A percentile compares a stretch with the other conserved stretches of the same genome.
phyloP scores from a whole-genome alignment of 1,139 yeast species.

The Torulaspora globosa region DNA sequence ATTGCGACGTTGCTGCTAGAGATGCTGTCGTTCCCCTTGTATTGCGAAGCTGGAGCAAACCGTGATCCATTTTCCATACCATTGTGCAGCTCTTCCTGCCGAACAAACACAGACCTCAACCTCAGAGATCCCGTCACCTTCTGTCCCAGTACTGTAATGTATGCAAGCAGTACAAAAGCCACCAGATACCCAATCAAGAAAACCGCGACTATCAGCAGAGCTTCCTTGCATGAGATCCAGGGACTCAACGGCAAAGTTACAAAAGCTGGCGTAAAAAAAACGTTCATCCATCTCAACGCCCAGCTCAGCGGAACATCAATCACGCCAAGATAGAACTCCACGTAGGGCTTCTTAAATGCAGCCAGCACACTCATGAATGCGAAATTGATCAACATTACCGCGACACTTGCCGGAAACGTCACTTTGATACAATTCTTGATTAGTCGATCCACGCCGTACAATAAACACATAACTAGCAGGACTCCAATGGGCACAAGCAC shows the following conservation, averaged over 20 bases:
- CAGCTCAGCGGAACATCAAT: slow-evolving; percentile 67
- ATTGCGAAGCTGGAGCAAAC: slow-evolving; percentile 11
- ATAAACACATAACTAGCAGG: slow-evolving; percentile 40
- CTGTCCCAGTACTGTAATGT: slow-evolving; percentile 44
- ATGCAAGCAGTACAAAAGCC: slow-evolving; percentile 49
- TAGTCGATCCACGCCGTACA: slow-evolving; percentile 62
- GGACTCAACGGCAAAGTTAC: slow-evolving; percentile 65
- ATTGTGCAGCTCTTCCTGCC: slow-evolving; percentile 34
- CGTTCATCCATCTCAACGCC: slow-evolving; percentile 70
- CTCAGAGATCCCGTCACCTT: slow-evolving; percentile 32
- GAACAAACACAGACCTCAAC: slow-evolving; percentile 20
- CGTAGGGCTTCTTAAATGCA: slow-evolving; percentile 38
- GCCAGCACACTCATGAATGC: slow-evolving; percentile 42
- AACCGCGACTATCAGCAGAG: slow-evolving; percentile 69
- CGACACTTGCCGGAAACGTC: slow-evolving; percentile 69
- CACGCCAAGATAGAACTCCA: slow-evolving; percentile 43
- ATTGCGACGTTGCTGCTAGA: slow-evolving; percentile 6
- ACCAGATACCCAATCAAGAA: slow-evolving; percentile 60
- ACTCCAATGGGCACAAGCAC: slow-evolving; percentile 42
- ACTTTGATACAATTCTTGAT: slow-evolving; percentile 48
- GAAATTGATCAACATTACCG: slow-evolving; percentile 64
- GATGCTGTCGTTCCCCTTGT: slow-evolving; percentile 3
- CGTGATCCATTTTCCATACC: slow-evolving; percentile 24
- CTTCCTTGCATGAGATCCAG: slow-evolving; percentile 61
- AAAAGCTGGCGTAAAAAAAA: slow-evolving; percentile 74